Evolutionary conservation across 306 rosid species (phyloP), one percentile per base, ranked within the genome.

Genomic region (Inga laurina): DNA sequence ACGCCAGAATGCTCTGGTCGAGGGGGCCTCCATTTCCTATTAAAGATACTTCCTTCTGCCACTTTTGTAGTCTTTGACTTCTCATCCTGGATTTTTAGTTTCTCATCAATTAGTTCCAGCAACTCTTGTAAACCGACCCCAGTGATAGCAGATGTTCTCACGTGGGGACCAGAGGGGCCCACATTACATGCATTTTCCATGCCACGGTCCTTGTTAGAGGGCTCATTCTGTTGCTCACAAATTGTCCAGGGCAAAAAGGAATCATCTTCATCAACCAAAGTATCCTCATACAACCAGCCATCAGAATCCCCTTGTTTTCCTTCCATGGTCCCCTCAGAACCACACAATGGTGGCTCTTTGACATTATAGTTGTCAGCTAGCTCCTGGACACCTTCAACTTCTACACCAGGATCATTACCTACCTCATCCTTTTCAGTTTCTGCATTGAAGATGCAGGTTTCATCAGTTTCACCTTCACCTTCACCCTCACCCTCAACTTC

Each of bases 41-140:
- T 84, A 78, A 87, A 89, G 65, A 81, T 14, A 71, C 75, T 89
- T 77, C 83, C 87, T 91, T 90, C 89, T 8, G 85, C 88, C 66
- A 88, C 90, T 64, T 88, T 77, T 46, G 81, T 56, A 19, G 79
- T 54, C 88, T 87, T 88, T 76, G 70, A 61, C 84, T 88, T 86
- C 85, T 92, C 85, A 62, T 91, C 90, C 66, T 88, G 92, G 34
- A 76, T 79, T 78, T 81, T 79, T 32, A 97, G 91, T 85, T 88
- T 94, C 86, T 91, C 83, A 64, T 97, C 95, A 27, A 97, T 88
- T 64, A 94, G 84, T 81, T 85, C 91, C 71, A 97, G 90, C 89
- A 92, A 81, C 88, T 92, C 97, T 84, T 87, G 92, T 91, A 94
- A 87, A 32, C 99, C 97, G 66, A 94, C 94, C 82, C 98, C 95